phyloP scores from a whole-genome alignment of 208 protist species.

The Acanthamoeba comandoni region DNA sequence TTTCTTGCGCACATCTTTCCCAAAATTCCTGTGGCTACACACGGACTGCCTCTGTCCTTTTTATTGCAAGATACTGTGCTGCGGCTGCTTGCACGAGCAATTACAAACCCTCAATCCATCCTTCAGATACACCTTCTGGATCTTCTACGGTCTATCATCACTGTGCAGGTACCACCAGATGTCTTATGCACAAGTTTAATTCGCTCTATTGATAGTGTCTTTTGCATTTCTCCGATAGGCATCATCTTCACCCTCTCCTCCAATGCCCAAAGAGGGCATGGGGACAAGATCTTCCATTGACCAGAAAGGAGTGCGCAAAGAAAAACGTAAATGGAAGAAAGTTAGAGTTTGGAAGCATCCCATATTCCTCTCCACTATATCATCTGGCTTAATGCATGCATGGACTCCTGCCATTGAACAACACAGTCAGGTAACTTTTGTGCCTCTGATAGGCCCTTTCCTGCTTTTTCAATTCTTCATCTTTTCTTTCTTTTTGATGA shows the following conservation, averaged over 20 bases:
- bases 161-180: background rate
- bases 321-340: no score
- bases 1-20: background rate
- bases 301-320: background rate
- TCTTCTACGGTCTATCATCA: background rate
- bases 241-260: background rate
- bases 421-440: background rate
- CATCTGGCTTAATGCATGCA: background rate
- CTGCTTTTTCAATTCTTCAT: no score
- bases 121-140: conserved; percentile 10
- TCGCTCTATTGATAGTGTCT: no score
- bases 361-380: background rate
- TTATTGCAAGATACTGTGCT: background rate
- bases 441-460: background rate
- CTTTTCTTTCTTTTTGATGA: background rate
- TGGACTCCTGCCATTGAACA: conserved; percentile 8
- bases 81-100: conserved; percentile 1
- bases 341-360: background rate
- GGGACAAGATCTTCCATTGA: background rate
- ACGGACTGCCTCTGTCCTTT: background rate
- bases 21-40: background rate
- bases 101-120: background rate
- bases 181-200: no score
- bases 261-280: conserved; percentile 1
- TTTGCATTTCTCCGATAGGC: background rate